Evolutionary conservation across 2,329 filamentous ascomycete species (phyloP), one percentile per base, ranked within the genome.

Genomic region (Fusarium sororula): DNA sequence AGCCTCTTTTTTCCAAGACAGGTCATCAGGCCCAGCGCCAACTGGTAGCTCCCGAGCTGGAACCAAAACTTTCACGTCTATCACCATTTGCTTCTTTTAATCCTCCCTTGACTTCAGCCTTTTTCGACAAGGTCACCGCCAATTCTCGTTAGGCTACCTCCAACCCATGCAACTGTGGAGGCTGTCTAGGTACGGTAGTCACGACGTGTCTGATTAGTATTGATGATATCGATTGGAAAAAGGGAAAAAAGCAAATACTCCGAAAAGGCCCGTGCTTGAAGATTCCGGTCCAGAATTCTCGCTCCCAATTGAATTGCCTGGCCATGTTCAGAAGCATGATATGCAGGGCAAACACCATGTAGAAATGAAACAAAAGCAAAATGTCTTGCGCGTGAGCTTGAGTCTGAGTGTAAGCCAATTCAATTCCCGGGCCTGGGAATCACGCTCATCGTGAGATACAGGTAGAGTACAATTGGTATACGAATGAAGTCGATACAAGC

Each of bases 201-300:
- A 47, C 35, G 35, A 54, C 45, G 48, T 48, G 65, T 50, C 56
- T 64, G 59, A 70, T 55, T 60, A 68, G 18, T 63, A 63, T 28
- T 55, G 41, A 47, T 18, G 48, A 42, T 59, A 50, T 28, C 24
- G 41, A 53, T 39, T 30, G 35, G 42, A 12, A 35, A 51, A 53
- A 37, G 32, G n/a, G 30, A 37, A 68, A 74, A 76, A 76, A 75
- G 68, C 59, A 75, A 73, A 70, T 58, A 17, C 51, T 53, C 41
- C 45, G 54, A 67, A 42, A 61, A 56, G 74, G 58, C 48, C 64
- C 57, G 71, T 75, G 64, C 68, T 59, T 70, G 71, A 65, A 60
- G 45, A 50, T 58, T 66, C 32, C 37, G 62, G 61, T 63, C 62
- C 62, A 56, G 54, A 74, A 57, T 28, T 51, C 42, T 47, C 39